Conservation (phyloP, 2,329 filamentous ascomycete species). For the Cercospora sp. region DNA sequence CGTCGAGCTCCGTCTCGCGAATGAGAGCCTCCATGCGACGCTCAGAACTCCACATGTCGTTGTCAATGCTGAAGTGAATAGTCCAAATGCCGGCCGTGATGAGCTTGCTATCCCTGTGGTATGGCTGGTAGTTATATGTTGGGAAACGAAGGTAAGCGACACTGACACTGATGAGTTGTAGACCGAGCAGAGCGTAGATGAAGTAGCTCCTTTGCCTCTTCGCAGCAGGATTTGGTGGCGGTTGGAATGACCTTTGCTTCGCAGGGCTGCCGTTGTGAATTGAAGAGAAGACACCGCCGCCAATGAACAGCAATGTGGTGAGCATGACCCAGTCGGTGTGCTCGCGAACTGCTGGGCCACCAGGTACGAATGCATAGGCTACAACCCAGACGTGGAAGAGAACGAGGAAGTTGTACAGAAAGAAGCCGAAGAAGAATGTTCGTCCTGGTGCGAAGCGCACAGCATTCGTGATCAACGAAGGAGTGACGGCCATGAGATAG, state of each 20-base stretch:
- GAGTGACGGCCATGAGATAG: slow-evolving; percentile 79
- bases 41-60: slow-evolving; percentile 98
- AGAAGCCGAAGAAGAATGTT: slow-evolving; percentile 84
- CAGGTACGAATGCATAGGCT: slow-evolving; percentile 95
- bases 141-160: slow-evolving; percentile 90
- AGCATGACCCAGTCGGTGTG: slow-evolving; percentile 96
- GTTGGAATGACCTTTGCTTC: slow-evolving; percentile 41
- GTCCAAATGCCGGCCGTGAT: slow-evolving; percentile 98
- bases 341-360: slow-evolving; percentile 87
- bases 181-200: slow-evolving; percentile 67
- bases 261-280: slow-evolving; percentile 48
- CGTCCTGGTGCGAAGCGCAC: slow-evolving; percentile 72
- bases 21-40: slow-evolving; percentile 73
- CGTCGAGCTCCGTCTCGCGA: slow-evolving; percentile 90
- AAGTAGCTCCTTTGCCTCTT: slow-evolving; percentile 65
- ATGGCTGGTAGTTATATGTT: slow-evolving; percentile 84
- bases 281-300: slow-evolving; percentile 75
- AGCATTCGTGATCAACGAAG: slow-evolving; percentile 73
- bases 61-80: slow-evolving; percentile 95
- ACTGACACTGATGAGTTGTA: slow-evolving; percentile 78
- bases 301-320: slow-evolving; percentile 79
- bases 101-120: slow-evolving; percentile 82
- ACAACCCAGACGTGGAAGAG: slow-evolving; percentile 99
- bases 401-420: slow-evolving; percentile 89
- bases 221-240: slow-evolving; percentile 48